A percentile compares a stretch with the other conserved stretches of the same genome.
phyloP scores from a whole-genome alignment of 495 filamentous ascomycete genomes.

The Penicillium soppii region DNA sequence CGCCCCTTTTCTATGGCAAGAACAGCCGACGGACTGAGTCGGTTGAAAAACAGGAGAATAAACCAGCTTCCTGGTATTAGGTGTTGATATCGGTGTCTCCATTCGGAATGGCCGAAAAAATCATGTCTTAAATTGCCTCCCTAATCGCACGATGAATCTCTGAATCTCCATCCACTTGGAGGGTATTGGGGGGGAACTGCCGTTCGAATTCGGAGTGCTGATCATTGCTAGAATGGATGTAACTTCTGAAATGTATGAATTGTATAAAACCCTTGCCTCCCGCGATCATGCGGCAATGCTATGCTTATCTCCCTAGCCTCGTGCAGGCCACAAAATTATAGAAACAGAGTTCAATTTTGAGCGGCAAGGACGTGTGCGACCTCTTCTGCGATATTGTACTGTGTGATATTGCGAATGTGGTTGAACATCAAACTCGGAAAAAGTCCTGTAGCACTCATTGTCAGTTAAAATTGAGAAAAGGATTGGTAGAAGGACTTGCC shows the following conservation, averaged over 20 bases:
- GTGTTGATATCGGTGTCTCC: no score
- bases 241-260: background rate
- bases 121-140: no score
- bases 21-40: background rate
- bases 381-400: slow-evolving; percentile 15
- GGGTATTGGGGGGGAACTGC: no score
- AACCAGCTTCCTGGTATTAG: no score
- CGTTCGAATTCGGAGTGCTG: no score
- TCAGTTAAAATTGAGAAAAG: background rate
- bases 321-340: background rate
- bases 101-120: no score
- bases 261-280: background rate
- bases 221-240: no score
- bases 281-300: background rate
- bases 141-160: no score
- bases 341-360: background rate
- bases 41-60: background rate
- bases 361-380: slow-evolving; percentile 2
- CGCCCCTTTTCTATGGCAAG: no score
- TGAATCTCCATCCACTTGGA: no score
- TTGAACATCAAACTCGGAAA: slow-evolving; percentile 9
- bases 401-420: slow-evolving; percentile 4
- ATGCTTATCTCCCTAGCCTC: background rate
- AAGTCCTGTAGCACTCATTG: background rate
- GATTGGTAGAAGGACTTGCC: slow-evolving; percentile 11